phyloP scores from a whole-genome alignment of 2,329 filamentous ascomycete genomes.

The Paracoccidioides lutzii region DNA sequence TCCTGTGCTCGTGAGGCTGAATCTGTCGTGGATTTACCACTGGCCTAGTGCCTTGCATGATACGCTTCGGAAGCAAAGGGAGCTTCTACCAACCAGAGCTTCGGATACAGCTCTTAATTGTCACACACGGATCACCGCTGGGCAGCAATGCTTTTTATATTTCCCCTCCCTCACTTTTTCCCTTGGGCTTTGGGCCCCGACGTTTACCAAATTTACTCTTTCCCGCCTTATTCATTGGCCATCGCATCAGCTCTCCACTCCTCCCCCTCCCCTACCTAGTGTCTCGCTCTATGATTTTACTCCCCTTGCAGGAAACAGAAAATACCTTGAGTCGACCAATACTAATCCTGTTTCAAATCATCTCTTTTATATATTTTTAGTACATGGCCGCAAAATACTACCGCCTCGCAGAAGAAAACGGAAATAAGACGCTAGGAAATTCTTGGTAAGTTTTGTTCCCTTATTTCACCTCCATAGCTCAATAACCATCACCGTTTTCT shows the following conservation, averaged over 20 bases:
- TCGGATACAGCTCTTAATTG: constrained; percentile 4
- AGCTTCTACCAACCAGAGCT: constrained; percentile 3
- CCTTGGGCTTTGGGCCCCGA: not conserved
- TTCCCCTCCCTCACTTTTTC: constrained; percentile 11
- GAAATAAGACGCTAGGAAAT: constrained; percentile 82
- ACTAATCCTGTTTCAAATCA: constrained; percentile 5
- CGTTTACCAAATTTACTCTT: constrained; percentile 10
- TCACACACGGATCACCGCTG: constrained; percentile 16
- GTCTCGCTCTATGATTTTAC: not conserved
- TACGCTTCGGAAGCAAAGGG: not conserved
- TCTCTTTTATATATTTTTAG: constrained; percentile 13
- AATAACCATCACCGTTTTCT: not conserved
- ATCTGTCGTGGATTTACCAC: not conserved
- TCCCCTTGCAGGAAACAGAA: not conserved
- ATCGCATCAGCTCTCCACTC: not conserved
- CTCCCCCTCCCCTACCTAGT: not conserved
- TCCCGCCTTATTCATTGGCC: not conserved
- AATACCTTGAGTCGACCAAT: not conserved
- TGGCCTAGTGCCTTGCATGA: constrained; percentile 5
- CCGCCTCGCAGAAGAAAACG: constrained; percentile 75
- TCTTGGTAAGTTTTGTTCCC: constrained; percentile 54
- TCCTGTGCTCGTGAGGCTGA: not conserved
- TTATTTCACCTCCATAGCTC: too few species aligned
- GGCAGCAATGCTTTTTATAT: constrained; percentile 24
- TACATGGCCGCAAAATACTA: constrained; percentile 70